A percentile compares a stretch with the other conserved stretches of the same genome.
Evolutionary conservation across 2,329 filamentous ascomycete genomes (phyloP).

Genomic region (Aureobasidium subglaciale): DNA sequence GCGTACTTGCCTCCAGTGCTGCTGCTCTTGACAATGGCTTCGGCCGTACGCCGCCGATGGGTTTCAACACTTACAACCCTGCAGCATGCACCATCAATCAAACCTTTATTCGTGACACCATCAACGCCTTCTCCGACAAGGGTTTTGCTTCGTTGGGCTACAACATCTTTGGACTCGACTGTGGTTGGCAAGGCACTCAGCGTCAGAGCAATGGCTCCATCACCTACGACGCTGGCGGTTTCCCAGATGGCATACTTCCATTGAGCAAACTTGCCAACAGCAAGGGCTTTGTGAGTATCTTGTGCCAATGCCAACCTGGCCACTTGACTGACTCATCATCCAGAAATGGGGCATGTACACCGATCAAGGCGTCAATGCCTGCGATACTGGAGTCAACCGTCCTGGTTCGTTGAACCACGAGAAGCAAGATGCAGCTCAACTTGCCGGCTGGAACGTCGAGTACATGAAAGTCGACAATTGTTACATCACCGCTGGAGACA

Average conservation of each 20-base stretch:
- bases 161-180: constrained; percentile 50
- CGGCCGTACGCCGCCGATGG: constrained; percentile 23
- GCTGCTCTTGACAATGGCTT: constrained; percentile 24
- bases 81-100: constrained; percentile 21
- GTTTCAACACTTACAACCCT: constrained; percentile 25
- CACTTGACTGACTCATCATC: background rate
- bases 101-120: constrained; percentile 19
- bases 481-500: constrained; percentile 21
- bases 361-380: constrained; percentile 23
- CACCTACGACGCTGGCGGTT: constrained; percentile 44
- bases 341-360: constrained; percentile 52
- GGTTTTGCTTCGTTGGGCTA: constrained; percentile 41
- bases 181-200: constrained; percentile 45
- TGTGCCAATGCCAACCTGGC: too few relatives aligned
- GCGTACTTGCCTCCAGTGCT: background rate
- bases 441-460: constrained; percentile 24
- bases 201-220: constrained; percentile 39
- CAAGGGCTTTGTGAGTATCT: background rate
- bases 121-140: constrained; percentile 19
- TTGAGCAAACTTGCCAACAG: constrained; percentile 45
- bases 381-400: constrained; percentile 19
- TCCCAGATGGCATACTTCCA: constrained; percentile 45
- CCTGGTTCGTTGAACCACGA: constrained; percentile 22
- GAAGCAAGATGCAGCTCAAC: constrained; percentile 22
- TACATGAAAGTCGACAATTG: constrained; percentile 29